Conservation (phyloP, 1,284 basidiomycete genomes). For the Athelia psychrophila region DNA sequence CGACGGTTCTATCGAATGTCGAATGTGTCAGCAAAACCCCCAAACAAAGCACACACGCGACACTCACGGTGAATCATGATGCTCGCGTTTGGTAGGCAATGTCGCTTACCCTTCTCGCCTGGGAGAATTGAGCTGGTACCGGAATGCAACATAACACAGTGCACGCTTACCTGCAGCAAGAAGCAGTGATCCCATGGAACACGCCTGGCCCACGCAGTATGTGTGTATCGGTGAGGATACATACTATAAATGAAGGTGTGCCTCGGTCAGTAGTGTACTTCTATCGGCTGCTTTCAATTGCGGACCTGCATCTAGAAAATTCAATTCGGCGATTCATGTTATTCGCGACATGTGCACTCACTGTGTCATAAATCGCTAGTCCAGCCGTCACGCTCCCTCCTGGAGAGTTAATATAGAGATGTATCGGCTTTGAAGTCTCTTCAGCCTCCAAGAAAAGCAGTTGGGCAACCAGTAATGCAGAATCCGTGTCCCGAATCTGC, state of each 20-base stretch:
- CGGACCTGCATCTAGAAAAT: conserved; percentile 69
- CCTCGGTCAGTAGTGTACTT: conserved; percentile 8
- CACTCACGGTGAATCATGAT: conserved; percentile 95
- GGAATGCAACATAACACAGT: conserved; percentile 10
- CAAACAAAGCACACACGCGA: conserved; percentile 6
- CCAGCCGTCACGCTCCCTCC: conserved; percentile 94
- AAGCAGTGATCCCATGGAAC: conserved; percentile 90
- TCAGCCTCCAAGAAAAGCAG: conserved; percentile 93
- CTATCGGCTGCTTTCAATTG: conserved; percentile 7
- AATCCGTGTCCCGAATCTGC: conserved; percentile 83
- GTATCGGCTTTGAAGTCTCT: conserved; percentile 87
- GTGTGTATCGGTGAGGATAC: conserved; percentile 92
- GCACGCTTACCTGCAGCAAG: conserved; percentile 67
- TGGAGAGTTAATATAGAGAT: conserved; percentile 93
- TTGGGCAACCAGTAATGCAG: conserved; percentile 85
- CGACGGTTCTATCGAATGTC: conserved; percentile 72
- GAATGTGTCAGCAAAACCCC: conserved; percentile 8
- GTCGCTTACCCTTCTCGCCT: conserved; percentile 83
- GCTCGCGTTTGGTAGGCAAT: conserved; percentile 86
- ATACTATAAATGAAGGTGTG: conserved; percentile 53
- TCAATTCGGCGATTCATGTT: conserved; percentile 18
- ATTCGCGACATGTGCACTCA: conserved; percentile 29
- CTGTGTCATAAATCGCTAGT: conserved; percentile 93
- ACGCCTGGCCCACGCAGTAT: conserved; percentile 90
- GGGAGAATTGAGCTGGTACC: conserved; percentile 5